phyloP scores from a whole-genome alignment of 805 yeast genomes.

The Komagataella kurtzmanii region DNA sequence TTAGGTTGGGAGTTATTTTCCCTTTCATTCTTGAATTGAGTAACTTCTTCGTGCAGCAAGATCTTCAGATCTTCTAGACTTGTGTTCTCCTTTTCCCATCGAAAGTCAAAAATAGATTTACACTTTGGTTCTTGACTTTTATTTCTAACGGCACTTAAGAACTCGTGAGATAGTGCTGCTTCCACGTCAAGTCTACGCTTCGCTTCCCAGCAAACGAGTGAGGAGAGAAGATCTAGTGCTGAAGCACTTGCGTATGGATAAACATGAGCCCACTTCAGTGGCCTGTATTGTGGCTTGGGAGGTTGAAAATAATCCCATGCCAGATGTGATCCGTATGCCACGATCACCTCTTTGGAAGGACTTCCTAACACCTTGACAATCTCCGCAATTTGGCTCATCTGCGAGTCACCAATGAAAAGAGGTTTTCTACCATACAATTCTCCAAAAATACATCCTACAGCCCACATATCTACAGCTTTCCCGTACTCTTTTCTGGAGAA shows the following conservation, averaged over 20 bases:
- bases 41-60: conserved; percentile 39
- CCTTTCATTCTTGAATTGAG: conserved; percentile 26
- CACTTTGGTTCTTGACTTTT: conserved; percentile 41
- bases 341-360: conserved; percentile 38
- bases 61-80: conserved; percentile 32
- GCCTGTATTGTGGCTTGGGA: conserved; percentile 27
- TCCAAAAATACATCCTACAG: conserved; percentile 81
- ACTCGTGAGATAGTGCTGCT: conserved; percentile 44
- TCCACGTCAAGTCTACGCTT: conserved; percentile 37
- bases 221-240: conserved; percentile 39
- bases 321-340: conserved; percentile 27
- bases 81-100: conserved; percentile 37
- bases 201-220: conserved; percentile 55
- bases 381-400: conserved; percentile 55
- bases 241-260: conserved; percentile 48
- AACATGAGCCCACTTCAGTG: conserved; percentile 33
- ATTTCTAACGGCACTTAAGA: conserved; percentile 39
- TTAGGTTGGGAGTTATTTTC: conserved; percentile 1
- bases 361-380: conserved; percentile 61
- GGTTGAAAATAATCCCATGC: conserved; percentile 32
- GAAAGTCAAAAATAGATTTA: conserved; percentile 42
- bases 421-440: conserved; percentile 78
- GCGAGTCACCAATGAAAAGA: conserved; percentile 63
- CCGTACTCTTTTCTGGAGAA: conserved; percentile 45
- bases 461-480: conserved; percentile 82